Evolutionary conservation across 225 moss, liverwort and hornwort species (phyloP).

Genomic region (Pseudoscleropodium purum): DNA sequence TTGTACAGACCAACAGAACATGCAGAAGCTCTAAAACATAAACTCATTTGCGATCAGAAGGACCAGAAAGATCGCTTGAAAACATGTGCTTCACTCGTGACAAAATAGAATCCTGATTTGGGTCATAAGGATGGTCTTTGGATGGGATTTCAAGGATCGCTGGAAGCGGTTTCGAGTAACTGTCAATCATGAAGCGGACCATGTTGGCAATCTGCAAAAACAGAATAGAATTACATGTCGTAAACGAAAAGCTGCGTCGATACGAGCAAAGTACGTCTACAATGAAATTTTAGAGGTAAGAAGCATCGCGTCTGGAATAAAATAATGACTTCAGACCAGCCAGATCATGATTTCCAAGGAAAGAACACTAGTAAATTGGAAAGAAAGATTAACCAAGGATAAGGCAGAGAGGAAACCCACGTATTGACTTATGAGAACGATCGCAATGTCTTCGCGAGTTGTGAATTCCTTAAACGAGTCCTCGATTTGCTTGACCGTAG

Average conservation of each 20-base stretch:
- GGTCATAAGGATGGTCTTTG: slow-evolving; percentile 87
- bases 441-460: slow-evolving; percentile 68
- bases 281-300: background rate
- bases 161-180: slow-evolving; percentile 66
- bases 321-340: background rate
- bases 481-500: slow-evolving; percentile 77
- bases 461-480: slow-evolving; percentile 92
- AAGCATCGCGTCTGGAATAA: background rate
- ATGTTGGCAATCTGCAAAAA: slow-evolving; percentile 76
- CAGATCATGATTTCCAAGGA: background rate
- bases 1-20: slow-evolving; percentile 9
- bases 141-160: slow-evolving; percentile 87
- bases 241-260: background rate
- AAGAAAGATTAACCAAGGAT: background rate
- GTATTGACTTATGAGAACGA: slow-evolving; percentile 87
- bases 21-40: background rate
- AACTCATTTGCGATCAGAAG: slow-evolving; percentile 26
- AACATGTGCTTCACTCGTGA: slow-evolving; percentile 59
- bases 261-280: background rate
- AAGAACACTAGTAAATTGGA: background rate
- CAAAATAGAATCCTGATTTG: slow-evolving; percentile 73
- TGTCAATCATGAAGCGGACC: slow-evolving; percentile 72
- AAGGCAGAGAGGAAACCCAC: slow-evolving; percentile 22
- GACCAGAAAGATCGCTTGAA: slow-evolving; percentile 36
- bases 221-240: background rate